phyloP scores from a whole-genome alignment of 805 yeast genomes.

The Peterozyma xylosa region DNA sequence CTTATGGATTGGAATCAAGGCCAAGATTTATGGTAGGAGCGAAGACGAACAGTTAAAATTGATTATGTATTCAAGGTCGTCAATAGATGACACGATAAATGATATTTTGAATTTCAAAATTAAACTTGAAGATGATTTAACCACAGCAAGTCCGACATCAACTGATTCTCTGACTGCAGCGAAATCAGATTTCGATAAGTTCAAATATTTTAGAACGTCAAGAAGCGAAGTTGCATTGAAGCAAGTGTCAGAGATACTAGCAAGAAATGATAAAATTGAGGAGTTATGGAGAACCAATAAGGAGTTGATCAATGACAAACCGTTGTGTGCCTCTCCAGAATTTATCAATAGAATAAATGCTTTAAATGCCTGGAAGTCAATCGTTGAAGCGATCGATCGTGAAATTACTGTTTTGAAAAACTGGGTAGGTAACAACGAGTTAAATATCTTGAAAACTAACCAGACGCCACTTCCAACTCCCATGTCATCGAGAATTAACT shows the following conservation, averaged over 20 bases:
- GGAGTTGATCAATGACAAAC: slow-evolving; percentile 76
- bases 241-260: slow-evolving; percentile 51
- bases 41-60: slow-evolving; percentile 71
- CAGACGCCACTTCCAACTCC: slow-evolving; percentile 12
- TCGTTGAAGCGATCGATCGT: slow-evolving; percentile 58
- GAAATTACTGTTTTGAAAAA: slow-evolving; percentile 53
- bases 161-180: background rate
- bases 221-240: slow-evolving; percentile 28
- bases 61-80: slow-evolving; percentile 58
- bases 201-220: slow-evolving; percentile 9
- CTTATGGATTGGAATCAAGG: slow-evolving; percentile 81
- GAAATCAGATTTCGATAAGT: slow-evolving; percentile 12
- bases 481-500: slow-evolving; percentile 6
- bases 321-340: slow-evolving; percentile 54
- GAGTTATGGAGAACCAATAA: slow-evolving; percentile 72
- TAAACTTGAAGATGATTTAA: slow-evolving; percentile 19
- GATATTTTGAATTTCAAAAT: slow-evolving; percentile 61
- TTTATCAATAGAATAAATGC: slow-evolving; percentile 68
- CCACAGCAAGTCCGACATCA: background rate
- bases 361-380: slow-evolving; percentile 75
- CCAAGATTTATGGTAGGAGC: slow-evolving; percentile 74
- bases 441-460: slow-evolving; percentile 44
- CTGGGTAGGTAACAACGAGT: slow-evolving; percentile 83
- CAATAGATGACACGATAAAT: slow-evolving; percentile 66
- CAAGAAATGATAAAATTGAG: slow-evolving; percentile 58